Evolutionary conservation across 345 rosid species (phyloP).

Genomic region (Acer yangbiense): DNA sequence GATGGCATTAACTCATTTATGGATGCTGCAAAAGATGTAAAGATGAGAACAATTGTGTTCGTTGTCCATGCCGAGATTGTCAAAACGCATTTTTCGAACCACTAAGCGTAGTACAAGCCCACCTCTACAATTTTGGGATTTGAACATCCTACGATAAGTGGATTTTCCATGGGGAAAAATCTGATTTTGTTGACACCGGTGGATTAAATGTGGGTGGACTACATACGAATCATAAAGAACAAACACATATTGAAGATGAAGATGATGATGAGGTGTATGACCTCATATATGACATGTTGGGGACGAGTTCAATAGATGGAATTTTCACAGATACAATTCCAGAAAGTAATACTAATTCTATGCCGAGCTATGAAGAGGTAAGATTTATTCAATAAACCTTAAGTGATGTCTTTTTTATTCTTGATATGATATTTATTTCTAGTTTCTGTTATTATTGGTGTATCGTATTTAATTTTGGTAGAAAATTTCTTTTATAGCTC

Average conservation of each 20-base stretch:
- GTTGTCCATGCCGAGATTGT: not conserved
- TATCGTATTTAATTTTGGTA: too few relatives aligned
- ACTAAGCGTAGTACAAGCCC: not conserved
- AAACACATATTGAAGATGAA: not conserved
- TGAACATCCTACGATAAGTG: not conserved
- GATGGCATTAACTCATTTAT: not conserved
- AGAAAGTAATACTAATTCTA: not conserved
- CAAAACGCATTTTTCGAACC: not conserved
- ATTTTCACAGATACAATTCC: too few relatives aligned
- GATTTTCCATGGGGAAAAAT: not conserved
- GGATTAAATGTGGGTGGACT: not conserved
- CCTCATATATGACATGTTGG: not conserved
- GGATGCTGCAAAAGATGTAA: not conserved
- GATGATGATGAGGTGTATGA: not conserved
- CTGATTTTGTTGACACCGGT: not conserved
- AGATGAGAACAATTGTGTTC: not conserved
- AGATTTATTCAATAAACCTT: too few relatives aligned
- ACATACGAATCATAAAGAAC: too few relatives aligned
- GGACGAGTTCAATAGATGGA: not conserved
- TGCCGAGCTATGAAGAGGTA: not conserved
- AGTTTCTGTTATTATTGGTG: too few relatives aligned
- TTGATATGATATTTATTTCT: too few relatives aligned
- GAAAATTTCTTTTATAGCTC: too few relatives aligned
- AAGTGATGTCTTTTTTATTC: too few relatives aligned
- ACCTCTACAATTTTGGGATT: not conserved